Evolutionary conservation across 352 stramenopile species (phyloP).

Genomic region (Saprolegnia diclina): DNA sequence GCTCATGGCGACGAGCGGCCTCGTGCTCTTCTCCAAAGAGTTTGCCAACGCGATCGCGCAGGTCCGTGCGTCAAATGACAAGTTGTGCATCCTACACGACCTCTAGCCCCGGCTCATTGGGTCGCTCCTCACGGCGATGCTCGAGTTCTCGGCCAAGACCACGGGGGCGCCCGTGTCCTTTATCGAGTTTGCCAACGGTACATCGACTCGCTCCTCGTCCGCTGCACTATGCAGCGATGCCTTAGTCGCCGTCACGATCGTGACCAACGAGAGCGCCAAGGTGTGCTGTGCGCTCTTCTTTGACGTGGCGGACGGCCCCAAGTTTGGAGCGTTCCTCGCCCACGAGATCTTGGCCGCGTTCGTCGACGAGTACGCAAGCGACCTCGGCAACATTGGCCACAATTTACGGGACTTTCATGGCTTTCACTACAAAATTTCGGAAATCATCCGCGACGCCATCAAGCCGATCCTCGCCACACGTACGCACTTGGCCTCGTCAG

Average conservation of each 20-base stretch:
- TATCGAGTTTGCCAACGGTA: constrained; percentile 82
- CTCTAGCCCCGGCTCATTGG: constrained; percentile 78
- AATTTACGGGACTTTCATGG: constrained; percentile 89
- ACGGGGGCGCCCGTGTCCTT: constrained; percentile 86
- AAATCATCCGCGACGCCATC: constrained; percentile 74
- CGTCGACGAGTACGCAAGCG: constrained; percentile 63
- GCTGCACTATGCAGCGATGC: too few species aligned
- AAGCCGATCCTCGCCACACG: constrained; percentile 80
- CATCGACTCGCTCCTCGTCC: too few species aligned
- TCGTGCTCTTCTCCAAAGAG: constrained; percentile 91
- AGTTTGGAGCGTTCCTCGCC: constrained; percentile 83
- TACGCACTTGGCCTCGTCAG: too few species aligned
- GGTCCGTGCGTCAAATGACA: constrained; percentile 31
- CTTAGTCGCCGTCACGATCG: constrained; percentile 82
- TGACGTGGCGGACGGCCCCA: constrained; percentile 67
- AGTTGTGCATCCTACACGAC: not conserved
- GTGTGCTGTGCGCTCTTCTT: constrained; percentile 91
- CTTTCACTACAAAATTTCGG: constrained; percentile 83
- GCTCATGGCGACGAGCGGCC: constrained; percentile 88
- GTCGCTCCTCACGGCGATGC: constrained; percentile 87
- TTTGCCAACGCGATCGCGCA: constrained; percentile 83
- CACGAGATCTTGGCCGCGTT: constrained; percentile 83
- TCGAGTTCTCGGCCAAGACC: constrained; percentile 88
- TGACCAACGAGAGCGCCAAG: constrained; percentile 82
- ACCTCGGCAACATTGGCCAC: constrained; percentile 76